Evolutionary conservation across 108 stramenopile species (phyloP), one percentile per base, ranked within the genome.

Genomic region (Asterionellopsis glacialis): DNA sequence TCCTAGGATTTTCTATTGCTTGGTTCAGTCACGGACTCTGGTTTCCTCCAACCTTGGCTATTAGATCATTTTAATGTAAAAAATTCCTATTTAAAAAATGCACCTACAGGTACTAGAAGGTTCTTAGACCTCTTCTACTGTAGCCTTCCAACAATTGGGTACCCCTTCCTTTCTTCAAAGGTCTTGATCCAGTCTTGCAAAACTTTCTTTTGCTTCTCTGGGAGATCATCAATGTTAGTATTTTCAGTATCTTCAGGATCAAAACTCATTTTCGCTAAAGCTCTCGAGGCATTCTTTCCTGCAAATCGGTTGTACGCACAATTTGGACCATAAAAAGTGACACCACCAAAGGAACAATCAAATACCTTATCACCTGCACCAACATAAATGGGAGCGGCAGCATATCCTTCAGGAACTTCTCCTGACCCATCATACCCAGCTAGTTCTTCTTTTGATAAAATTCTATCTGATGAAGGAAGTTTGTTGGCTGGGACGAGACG

Each of bases 181-280:
- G 91, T 96, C 62, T 89, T 81, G 26, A 86, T 88, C 98, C 98
- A 98, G 70, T 98, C 98, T 1, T 72, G 66, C 61, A 98, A 62
- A 11, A 93, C 82, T 63, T 91, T 85, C 41, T 64, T 55, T 55
- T 98, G 79, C 47, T 81, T 90, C 19, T 91, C 94, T 10, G 71
- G 76, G 56, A 98, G 78, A 64, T 93, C 90, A 56, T 77, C 72
- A 24, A 88, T 59, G 65, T 84, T 71, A 2, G 72, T 65, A 62
- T 90, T 84, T 40, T 81, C 90, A 9, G 86, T 47, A 74, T 94
- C 91, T 25, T 84, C 93, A 1, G 87, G 84, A 42, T 95, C 88
- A 55, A 98, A 96, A 58, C 93, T 95, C 96, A 98, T 97, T 65
- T 93, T 93, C 15, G 98, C 98, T 58, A 98, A 58, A 12, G 98